Percentiles rank a stretch among this genome's conserved stretches.
phyloP scores from a whole-genome alignment of 345 rosid species.

The Populus deltoides region DNA sequence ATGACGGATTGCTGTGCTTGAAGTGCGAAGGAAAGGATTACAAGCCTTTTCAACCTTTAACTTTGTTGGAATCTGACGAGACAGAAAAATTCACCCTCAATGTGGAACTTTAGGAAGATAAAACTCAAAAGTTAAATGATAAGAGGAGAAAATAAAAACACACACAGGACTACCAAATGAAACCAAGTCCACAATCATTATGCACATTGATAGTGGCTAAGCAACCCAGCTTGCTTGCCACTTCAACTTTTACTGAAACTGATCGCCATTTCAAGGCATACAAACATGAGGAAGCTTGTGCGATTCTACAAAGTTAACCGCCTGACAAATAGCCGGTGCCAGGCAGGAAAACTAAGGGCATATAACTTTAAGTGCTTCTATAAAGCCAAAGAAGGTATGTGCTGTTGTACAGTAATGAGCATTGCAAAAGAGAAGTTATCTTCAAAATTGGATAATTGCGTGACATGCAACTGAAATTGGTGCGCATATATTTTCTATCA shows the following conservation, averaged over 20 bases:
- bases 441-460: background rate
- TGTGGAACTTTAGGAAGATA: background rate
- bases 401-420: background rate
- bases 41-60: constrained; percentile 80
- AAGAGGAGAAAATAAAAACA: background rate
- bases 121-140: background rate
- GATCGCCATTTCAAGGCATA: background rate
- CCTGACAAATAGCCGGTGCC: background rate
- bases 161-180: background rate
- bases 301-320: background rate
- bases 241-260: background rate
- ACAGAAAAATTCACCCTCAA: background rate
- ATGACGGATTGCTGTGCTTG: constrained; percentile 63
- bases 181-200: background rate
- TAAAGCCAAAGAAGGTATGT: background rate
- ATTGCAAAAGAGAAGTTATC: too few relatives aligned
- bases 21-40: constrained; percentile 85
- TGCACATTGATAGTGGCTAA: background rate
- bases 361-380: background rate
- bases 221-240: background rate
- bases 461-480: background rate
- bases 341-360: background rate
- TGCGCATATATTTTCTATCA: background rate
- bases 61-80: constrained; percentile 66
- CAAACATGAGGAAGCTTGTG: background rate